Evolutionary conservation across 2,329 filamentous ascomycete species (phyloP).

Genomic region (Pseudocercospora cruenta): DNA sequence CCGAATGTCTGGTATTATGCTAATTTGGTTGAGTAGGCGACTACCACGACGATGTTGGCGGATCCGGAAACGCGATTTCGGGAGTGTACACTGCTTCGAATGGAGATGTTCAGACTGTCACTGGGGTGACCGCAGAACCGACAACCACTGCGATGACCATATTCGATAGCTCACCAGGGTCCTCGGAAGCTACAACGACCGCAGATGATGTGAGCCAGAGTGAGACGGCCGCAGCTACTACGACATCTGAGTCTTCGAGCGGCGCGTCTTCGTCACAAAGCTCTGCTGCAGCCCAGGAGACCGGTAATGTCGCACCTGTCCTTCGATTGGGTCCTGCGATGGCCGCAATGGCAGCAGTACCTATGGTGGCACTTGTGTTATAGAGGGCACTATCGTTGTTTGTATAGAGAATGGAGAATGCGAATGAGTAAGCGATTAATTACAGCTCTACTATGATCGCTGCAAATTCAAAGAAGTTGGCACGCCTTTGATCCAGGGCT

Average conservation of each 20-base stretch:
- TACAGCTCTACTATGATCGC: neutral
- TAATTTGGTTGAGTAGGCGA: constrained; percentile 9
- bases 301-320: no score
- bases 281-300: neutral
- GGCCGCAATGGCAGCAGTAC: neutral
- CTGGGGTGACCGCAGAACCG: constrained; percentile 1
- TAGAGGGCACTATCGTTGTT: neutral
- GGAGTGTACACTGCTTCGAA: constrained; percentile 21
- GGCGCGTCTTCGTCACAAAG: neutral
- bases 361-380: neutral
- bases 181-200: neutral
- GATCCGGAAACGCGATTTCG: constrained; percentile 15
- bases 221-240: neutral
- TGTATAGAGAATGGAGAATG: no score
- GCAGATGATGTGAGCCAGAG: no score
- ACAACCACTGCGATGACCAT: neutral
- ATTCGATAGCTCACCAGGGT: neutral
- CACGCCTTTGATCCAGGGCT: neutral
- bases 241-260: neutral
- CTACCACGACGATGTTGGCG: constrained; percentile 21
- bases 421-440: neutral
- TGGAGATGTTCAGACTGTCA: constrained; percentile 18
- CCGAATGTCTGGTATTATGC: no score
- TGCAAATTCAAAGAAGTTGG: neutral
- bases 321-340: neutral